Base-by-base conservation (phyloP, 2,329 filamentous ascomycete genomes). In the Fusarium haematococcum region DNA sequence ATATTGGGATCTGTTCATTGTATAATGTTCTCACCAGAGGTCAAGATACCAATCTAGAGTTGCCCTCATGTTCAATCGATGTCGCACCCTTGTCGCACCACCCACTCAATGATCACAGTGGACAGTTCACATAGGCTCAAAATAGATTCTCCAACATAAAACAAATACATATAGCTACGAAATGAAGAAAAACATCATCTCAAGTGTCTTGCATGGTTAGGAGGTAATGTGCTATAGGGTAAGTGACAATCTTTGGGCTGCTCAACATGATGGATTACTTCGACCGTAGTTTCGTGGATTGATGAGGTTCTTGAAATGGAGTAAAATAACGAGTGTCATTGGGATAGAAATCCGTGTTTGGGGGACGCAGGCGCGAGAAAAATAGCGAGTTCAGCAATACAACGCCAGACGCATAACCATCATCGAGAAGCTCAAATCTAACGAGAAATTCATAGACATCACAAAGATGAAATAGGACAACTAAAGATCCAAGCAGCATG, bases 341-440 rank as follows among this genome's bases (percentile, higher is more conserved):
- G 18, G 10, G 9, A 3, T 10, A 10, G 2, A n/a, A 3, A 3
- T n/a, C 10, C 2, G 10, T 41, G 18, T 13, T 20, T 1, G 10
- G 9, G 9, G 25, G 23, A 48, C 13, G 8, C 20, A 48, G 43
- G 23, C 18, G 43, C 14, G 23, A 10, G 23, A 25, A 16, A 23
- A 25, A 25, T 6, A 48, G 43, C 14, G 14, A 16, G 23, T 48
- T 25, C 10, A 41, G 18, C 5, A 25, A 13, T 18, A 23, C 37
- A 25, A 48, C 4, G 20, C 4, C 20, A 48, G 27, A 9, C 20
- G 25, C 4, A 9, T 18, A 25, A 16, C 14, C 8, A 18, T 10
- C 7, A 25, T 25, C 5, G 5, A 25, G 16, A 25, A 9, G 8
- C 14, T 48, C 23, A 9, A 4, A 45, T 25, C 8, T 10, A 10